Base-by-base conservation (phyloP, 2,329 filamentous ascomycete genomes). In the Lasiodiplodia hormozganensis region DNA sequence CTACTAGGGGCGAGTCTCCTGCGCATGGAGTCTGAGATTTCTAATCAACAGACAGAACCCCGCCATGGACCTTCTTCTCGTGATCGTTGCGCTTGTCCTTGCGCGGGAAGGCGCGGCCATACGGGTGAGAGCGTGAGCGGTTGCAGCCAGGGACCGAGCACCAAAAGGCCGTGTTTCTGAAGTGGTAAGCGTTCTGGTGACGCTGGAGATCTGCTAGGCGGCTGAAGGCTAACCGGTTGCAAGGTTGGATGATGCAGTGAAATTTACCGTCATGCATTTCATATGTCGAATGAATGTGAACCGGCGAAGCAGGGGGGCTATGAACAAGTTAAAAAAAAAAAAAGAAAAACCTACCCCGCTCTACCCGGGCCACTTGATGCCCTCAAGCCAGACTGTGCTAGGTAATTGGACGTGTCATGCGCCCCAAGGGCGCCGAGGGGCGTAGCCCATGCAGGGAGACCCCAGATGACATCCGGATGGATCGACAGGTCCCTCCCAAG, bases 61-160 rank as follows among this genome's bases (percentile, higher is more conserved):
- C 14, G 18, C 47, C 49, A 57, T 70, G 69, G 23, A 65, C 31
- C 58, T 62, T 68, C 52, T 58, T 70, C 8, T 68, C 58, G 31
- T 70, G 69, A 16, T 68, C 69, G 52, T 68, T 65, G 21, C 66
- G 58, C 52, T 69, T 70, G 49, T 70, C 69, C 11, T 56, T 47
- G 12, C 69, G 54, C 7, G 58, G 34, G 12, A 70, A 70, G 1
- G 58, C 47, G 53, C 58, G 52, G 4, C 56, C 47, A 11, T 38
- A 1, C 0, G 36, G 36, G 4, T 25, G 23, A 16, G n/a, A 16
- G 14, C 28, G 52, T 4, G 52, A 54, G 51, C 58, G 65, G 2
- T 11, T 5, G 40, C 34, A 53, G 25, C 25, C 49, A 18, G 49
- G 49, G 31, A 38, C 31, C 2, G 40, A 34, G 31, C 66, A 60